phyloP scores from a whole-genome alignment of 371 early-diverging fungal species.

The Lichtheimia hyalospora region DNA sequence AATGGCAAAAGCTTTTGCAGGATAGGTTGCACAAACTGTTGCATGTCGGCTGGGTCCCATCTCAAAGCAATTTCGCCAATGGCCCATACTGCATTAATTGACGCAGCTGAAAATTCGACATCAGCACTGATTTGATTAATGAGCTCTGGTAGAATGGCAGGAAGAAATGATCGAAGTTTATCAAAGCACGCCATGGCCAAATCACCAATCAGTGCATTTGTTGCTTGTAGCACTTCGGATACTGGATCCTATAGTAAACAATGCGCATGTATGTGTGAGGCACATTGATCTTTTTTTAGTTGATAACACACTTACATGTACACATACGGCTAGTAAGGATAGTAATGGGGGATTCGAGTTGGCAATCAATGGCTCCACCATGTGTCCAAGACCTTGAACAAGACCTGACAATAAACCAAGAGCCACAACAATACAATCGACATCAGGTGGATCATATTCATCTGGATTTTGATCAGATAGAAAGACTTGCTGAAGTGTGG shows the following conservation, averaged over 20 bases:
- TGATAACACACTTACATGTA: slow-evolving; percentile 55
- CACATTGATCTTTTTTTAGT: not conserved
- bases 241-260: slow-evolving; percentile 57
- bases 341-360: slow-evolving; percentile 64
- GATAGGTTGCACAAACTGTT: slow-evolving; percentile 66
- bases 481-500: slow-evolving; percentile 49
- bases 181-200: slow-evolving; percentile 83
- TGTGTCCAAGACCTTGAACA: slow-evolving; percentile 81
- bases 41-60: slow-evolving; percentile 52
- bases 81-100: slow-evolving; percentile 95
- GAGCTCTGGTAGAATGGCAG: slow-evolving; percentile 73
- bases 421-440: slow-evolving; percentile 89
- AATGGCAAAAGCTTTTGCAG: slow-evolving; percentile 75
- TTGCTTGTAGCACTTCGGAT: slow-evolving; percentile 85
- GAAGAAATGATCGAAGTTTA: slow-evolving; percentile 69
- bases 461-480: slow-evolving; percentile 42
- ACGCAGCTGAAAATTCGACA: slow-evolving; percentile 64
- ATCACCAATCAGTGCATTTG: slow-evolving; percentile 93
- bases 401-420: slow-evolving; percentile 89
- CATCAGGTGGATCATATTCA: slow-evolving; percentile 60
- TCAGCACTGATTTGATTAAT: slow-evolving; percentile 69
- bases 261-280: not conserved
- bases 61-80: slow-evolving; percentile 91
- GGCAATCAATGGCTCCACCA: slow-evolving; percentile 69
- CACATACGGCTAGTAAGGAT: slow-evolving; percentile 72